These are phyloP conservation scores for Sutorius australiensis DNA, from an alignment of 768 basidiomycete species.

Conservation along the genomic window DNA sequence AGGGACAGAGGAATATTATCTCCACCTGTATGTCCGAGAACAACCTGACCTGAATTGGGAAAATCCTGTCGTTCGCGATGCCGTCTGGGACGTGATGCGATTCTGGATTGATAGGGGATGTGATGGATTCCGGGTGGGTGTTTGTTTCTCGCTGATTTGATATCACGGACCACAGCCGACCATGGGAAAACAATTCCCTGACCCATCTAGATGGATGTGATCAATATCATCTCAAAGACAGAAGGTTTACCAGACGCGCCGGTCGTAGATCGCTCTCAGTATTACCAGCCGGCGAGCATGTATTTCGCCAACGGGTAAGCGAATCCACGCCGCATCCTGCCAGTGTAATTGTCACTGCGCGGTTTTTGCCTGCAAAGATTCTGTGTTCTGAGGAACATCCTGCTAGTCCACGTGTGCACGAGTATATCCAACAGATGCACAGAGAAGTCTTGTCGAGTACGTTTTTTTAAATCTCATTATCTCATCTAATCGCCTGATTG, in stretches of 20 bases:
- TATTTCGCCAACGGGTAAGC: slow-evolving; percentile 59
- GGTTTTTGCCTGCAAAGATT: slow-evolving; percentile 5
- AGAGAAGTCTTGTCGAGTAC: slow-evolving; percentile 54
- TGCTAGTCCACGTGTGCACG: slow-evolving; percentile 60
- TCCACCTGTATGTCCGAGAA: slow-evolving; percentile 61
- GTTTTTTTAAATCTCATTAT: slow-evolving; percentile 19
- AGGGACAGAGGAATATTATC: slow-evolving; percentile 63
- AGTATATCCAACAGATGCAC: slow-evolving; percentile 67
- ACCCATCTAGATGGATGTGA: slow-evolving; percentile 57
- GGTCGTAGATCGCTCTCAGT: slow-evolving; percentile 45
- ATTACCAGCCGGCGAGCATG: slow-evolving; percentile 51
- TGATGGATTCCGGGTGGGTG: slow-evolving; percentile 68
- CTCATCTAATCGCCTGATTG: slow-evolving; percentile 15
- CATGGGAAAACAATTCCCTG: not conserved
- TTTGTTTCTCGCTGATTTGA: not conserved
- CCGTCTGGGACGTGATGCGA: slow-evolving; percentile 60
- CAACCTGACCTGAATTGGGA: slow-evolving; percentile 83
- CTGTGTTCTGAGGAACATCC: not conserved
- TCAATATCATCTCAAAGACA: slow-evolving; percentile 64
- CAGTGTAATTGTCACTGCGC: not conserved
- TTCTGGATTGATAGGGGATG: slow-evolving; percentile 76
- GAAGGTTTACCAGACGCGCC: slow-evolving; percentile 65
- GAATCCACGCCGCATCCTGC: slow-evolving; percentile 9
- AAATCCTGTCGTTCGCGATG: slow-evolving; percentile 54
- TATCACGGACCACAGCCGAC: slow-evolving; percentile 1